Conservation (phyloP, 1,284 basidiomycete genomes). For the Porphyrellus sp. region DNA sequence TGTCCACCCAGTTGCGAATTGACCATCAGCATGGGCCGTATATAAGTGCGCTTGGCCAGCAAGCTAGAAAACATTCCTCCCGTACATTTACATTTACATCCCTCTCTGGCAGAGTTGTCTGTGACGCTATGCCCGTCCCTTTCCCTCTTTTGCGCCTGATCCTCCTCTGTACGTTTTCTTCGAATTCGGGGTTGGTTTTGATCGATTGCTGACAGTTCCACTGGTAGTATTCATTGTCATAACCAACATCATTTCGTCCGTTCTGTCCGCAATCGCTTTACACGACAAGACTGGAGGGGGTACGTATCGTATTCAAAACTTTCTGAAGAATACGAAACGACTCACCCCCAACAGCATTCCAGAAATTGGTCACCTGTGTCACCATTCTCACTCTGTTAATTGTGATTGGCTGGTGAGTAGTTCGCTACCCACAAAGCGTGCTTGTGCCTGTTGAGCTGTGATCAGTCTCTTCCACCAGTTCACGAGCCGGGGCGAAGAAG, state of each 20-base stretch:
- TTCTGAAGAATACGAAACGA: background rate
- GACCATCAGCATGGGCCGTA: conserved; percentile 1
- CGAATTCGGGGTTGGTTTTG: background rate
- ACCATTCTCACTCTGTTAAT: conserved; percentile 11
- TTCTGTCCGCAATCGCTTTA: conserved; percentile 20
- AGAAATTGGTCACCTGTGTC: conserved; percentile 19
- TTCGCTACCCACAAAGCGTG: background rate
- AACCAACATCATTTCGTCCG: conserved; percentile 11
- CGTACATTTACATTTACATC: conserved; percentile 7
- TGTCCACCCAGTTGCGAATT: conserved; percentile 6
- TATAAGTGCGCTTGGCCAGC: conserved; percentile 16
- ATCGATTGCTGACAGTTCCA: conserved; percentile 1
- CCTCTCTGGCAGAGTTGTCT: conserved; percentile 15
- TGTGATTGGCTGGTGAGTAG: conserved; percentile 24
- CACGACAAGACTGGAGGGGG: conserved; percentile 23
- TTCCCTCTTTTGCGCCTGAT: conserved; percentile 22
- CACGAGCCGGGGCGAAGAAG: conserved; percentile 16
- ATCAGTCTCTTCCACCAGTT: conserved; percentile 20
- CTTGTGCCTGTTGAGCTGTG: background rate
- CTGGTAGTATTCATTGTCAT: conserved; percentile 20
- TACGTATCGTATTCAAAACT: conserved; percentile 9
- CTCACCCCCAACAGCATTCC: conserved; percentile 19
- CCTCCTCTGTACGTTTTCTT: conserved; percentile 19
- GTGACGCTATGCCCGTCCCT: conserved; percentile 32
- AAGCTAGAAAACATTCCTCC: background rate